Base-by-base conservation (phyloP, 441 rosid genomes). In the Populus tomentosa region DNA sequence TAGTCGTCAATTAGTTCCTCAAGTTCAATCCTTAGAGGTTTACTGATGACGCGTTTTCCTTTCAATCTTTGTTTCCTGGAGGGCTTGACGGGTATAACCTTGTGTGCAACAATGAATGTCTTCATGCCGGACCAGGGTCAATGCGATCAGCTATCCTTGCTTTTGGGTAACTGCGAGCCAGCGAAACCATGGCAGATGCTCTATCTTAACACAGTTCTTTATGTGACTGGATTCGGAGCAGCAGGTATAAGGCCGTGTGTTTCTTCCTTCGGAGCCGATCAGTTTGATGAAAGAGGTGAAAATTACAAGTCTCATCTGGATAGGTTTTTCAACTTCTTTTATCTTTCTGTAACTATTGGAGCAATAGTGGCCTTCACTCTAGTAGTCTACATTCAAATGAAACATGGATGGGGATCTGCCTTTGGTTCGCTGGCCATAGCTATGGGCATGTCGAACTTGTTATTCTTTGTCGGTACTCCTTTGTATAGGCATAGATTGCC, bases 201-300 rank as follows among this genome's bases (percentile, higher is more conserved):
- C 70, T 95, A 88, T 69, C 97, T 95, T 59, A 84, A 91, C 62
- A 79, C 86, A 0, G 90, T 92, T 75, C 98, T 95, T 67, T 95
- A 95, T 72, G 80, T 89, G 78, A 92, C 97, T 6, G 98, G 90
- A 63, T 89, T 95, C 3, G 98, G 99, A 53, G 98, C 99, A 11
- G 97, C 99, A 1, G 99, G 98, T 6, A 95, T 95, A 80, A 87
- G 98, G 72, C 98, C 99, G 14, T 95, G 98, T 70, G 97, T 95
- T 69, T 95, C 99, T 32, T 93, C 99, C 10, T 95, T 93, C 50
- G 99, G 99, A 71, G 99, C 97, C 7, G 99, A 95, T 85, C 99
- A 95, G 88, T 95, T 95, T 74, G 97, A 95, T 71, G 99, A 95
- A 86, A 90, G 82, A 71, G 90, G 91, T 77, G 77, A 74, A 79